Evolutionary conservation across 2,329 filamentous ascomycete species (phyloP), one percentile per base, ranked within the genome.

Genomic region (Ceratocystis albifundus): DNA sequence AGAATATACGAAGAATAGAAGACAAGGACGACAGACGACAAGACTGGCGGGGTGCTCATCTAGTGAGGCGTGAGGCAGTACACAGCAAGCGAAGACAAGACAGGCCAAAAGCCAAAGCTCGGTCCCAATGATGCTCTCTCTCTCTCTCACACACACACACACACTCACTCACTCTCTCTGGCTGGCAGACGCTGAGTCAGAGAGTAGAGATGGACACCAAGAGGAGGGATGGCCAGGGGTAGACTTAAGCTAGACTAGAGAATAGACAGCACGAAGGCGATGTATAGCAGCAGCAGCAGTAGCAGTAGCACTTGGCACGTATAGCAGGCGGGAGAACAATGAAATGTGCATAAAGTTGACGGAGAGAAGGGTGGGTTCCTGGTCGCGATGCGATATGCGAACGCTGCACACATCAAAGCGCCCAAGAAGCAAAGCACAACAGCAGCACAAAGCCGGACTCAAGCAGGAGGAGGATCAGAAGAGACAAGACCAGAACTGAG

Each of bases 161-260:
- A n/a, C n/a, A n/a, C n/a, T n/a, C n/a, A n/a, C n/a, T n/a, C n/a
- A n/a, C n/a, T n/a, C n/a, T n/a, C n/a, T n/a, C n/a, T n/a, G n/a
- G n/a, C n/a, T n/a, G n/a, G 15, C 55, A 36, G 55, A 36, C 55
- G 28, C 36, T 59, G 55, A 59, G 55, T 59, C 55, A 59, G 55
- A 57, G 53, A n/a, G 28, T 4, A 59, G 53, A 30, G 55, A 59
- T 36, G 53, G 53, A n/a, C 10, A 36, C 32, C 15, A 7, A 55
- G 53, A 30, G 28, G 53, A 12, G 53, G 22, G 22, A 12, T 1
- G 53, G 17, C 22, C 4, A 22, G n/a, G 20, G n/a, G n/a, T 22
- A 53, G 20, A 28, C 36, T 41, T 41, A 53, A 28, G 48, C 20
- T 25, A 8, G 25, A 53, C 48, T 8, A 17, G 2, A 20, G 17